These are phyloP conservation scores for Phylloporus arenicola DNA, from an alignment of 768 basidiomycete genomes.

Conservation along the genomic window DNA sequence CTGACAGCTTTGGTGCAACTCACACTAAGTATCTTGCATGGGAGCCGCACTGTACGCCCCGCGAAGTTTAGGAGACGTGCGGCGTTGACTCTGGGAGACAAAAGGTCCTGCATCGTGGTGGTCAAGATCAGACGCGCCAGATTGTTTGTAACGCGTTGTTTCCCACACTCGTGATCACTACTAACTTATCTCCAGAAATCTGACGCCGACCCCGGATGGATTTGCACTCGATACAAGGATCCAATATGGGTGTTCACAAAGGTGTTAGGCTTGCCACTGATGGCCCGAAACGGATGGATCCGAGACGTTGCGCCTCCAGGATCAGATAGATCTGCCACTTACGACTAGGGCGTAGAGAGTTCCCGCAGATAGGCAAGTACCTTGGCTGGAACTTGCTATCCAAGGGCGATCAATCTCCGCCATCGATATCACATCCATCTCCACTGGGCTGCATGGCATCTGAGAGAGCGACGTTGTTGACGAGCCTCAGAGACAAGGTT, in stretches of 20 bases:
- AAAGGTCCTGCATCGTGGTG: slow-evolving; percentile 21
- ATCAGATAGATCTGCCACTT: no score
- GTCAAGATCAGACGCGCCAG: neutral
- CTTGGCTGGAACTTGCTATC: no score
- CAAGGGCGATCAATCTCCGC: neutral
- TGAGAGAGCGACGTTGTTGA: neutral
- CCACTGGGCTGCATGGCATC: neutral
- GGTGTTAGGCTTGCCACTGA: no score
- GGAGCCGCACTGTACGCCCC: slow-evolving; percentile 53
- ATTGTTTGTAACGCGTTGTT: no score
- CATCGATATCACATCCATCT: neutral
- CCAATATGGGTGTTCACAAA: no score
- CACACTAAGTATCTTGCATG: slow-evolving; percentile 57
- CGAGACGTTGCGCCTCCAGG: no score
- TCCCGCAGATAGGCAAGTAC: no score
- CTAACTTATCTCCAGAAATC: no score
- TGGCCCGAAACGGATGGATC: no score
- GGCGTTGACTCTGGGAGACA: slow-evolving; percentile 56
- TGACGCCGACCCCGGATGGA: no score
- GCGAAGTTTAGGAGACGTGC: slow-evolving; percentile 47
- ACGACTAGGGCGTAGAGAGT: neutral
- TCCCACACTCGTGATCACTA: no score
- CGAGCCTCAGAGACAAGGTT: neutral
- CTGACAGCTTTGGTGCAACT: slow-evolving; percentile 7
- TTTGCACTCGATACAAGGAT: no score